Conservation (phyloP, 345 rosid genomes). For the Noccaea bulbosa region DNA sequence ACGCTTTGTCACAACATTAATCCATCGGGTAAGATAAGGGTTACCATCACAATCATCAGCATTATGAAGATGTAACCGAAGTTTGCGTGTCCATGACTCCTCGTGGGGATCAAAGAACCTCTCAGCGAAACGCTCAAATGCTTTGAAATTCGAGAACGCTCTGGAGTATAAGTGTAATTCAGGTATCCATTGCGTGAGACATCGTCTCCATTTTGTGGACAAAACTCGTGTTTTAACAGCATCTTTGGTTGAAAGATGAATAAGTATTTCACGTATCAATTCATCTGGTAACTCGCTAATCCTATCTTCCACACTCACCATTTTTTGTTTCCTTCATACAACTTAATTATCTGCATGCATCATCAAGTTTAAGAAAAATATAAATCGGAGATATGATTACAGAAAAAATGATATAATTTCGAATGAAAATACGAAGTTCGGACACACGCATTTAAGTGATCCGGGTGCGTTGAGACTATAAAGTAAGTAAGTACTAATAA, state of each 20-base stretch:
- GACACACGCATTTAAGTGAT: too few relatives aligned
- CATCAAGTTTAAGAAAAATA: too few relatives aligned
- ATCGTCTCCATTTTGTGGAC: constrained; percentile 4
- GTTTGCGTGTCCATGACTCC: background rate
- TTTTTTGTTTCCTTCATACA: too few relatives aligned
- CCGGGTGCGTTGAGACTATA: background rate
- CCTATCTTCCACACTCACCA: background rate
- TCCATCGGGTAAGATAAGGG: background rate
- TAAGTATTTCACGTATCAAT: background rate
- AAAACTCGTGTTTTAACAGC: constrained; percentile 8
- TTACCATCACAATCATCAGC: background rate
- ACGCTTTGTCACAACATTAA: background rate
- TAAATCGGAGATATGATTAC: too few relatives aligned
- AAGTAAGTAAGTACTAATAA: too few relatives aligned
- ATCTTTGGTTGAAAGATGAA: background rate
- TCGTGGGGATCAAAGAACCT: background rate
- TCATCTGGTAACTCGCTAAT: background rate
- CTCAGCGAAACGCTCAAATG: background rate
- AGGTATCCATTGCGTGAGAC: background rate
- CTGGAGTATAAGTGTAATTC: background rate
- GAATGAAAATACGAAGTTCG: too few relatives aligned
- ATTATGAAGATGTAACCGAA: background rate
- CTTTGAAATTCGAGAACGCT: background rate
- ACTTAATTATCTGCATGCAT: background rate
- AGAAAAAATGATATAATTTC: too few relatives aligned